A percentile compares a stretch with the other conserved stretches of the same genome.
These are phyloP conservation scores for Colletotrichum sp. DNA, from an alignment of 2,329 filamentous ascomycete species.

Conservation along the genomic window DNA sequence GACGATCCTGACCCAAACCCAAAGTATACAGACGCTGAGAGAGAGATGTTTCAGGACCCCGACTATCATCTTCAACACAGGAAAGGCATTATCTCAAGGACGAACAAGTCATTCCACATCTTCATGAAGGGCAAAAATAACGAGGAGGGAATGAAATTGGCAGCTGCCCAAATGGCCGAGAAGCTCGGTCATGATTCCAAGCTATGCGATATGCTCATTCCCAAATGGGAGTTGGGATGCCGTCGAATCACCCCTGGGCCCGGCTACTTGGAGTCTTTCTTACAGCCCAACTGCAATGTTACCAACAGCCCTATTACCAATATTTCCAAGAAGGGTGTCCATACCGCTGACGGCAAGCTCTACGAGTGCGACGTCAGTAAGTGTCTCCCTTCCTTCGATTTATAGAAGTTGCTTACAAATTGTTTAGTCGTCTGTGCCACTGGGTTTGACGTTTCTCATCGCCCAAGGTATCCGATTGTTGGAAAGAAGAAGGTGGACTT, in stretches of 20 bases:
- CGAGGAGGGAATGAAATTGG: constrained; percentile 46
- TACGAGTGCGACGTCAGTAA: constrained; percentile 23
- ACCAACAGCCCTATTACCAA: constrained; percentile 22
- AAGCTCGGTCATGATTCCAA: constrained; percentile 43
- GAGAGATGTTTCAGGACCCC: constrained; percentile 56
- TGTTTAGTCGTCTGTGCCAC: constrained; percentile 22
- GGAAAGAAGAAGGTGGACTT: constrained; percentile 53
- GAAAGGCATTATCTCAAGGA: constrained; percentile 34
- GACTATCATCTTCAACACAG: constrained; percentile 55
- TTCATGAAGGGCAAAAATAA: constrained; percentile 29
- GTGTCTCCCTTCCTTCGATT: not conserved
- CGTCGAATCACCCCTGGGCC: constrained; percentile 24
- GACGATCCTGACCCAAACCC: constrained; percentile 32
- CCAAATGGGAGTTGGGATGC: constrained; percentile 25
- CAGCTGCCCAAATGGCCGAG: constrained; percentile 44
- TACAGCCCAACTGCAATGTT: constrained; percentile 20
- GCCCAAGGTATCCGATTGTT: constrained; percentile 43
- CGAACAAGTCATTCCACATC: constrained; percentile 41
- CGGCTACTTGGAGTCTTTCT: constrained; percentile 25
- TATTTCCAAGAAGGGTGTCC: constrained; percentile 9
- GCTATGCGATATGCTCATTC: constrained; percentile 36
- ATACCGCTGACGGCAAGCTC: constrained; percentile 16
- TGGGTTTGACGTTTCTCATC: constrained; percentile 22
- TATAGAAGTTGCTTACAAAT: not conserved
- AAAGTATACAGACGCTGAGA: constrained; percentile 39